Evolutionary conservation across 208 protist species (phyloP).

Genomic region (Leishmania martiniquensis): DNA sequence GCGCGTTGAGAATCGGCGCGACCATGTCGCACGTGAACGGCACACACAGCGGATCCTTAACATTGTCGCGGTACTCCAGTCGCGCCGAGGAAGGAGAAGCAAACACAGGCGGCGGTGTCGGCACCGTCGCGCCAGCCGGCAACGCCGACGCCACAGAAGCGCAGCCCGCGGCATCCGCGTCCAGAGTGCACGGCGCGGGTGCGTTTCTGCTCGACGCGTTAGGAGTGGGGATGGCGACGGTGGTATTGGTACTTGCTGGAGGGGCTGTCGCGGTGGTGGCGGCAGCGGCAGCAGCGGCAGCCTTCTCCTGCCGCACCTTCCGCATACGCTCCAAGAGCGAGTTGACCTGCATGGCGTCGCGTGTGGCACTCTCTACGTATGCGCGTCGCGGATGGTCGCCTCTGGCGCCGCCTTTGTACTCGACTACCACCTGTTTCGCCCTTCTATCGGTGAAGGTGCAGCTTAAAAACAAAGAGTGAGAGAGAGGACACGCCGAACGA

Average conservation of each 20-base stretch:
- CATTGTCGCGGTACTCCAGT: conserved; percentile 55
- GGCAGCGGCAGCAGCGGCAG: conserved; percentile 22
- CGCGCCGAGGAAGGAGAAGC: conserved; percentile 45
- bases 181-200: not conserved
- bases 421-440: too few relatives aligned
- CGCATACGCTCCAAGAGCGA: conserved; percentile 47
- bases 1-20: not conserved
- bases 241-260: not conserved
- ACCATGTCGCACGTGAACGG: conserved; percentile 38
- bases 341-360: conserved; percentile 28
- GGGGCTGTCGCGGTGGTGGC: conserved; percentile 2
- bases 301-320: conserved; percentile 46
- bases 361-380: not conserved
- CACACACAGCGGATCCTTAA: conserved; percentile 53
- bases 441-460: not conserved
- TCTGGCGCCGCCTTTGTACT: too few relatives aligned
- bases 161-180: conserved; percentile 5
- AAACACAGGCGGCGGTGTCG: conserved; percentile 49
- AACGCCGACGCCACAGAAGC: not conserved
- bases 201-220: not conserved
- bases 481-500: not conserved
- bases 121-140: conserved; percentile 8
- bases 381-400: too few relatives aligned
- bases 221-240: not conserved
- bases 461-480: not conserved